Evolutionary conservation across 352 stramenopile species (phyloP).

Genomic region (Pythium dissimile): DNA sequence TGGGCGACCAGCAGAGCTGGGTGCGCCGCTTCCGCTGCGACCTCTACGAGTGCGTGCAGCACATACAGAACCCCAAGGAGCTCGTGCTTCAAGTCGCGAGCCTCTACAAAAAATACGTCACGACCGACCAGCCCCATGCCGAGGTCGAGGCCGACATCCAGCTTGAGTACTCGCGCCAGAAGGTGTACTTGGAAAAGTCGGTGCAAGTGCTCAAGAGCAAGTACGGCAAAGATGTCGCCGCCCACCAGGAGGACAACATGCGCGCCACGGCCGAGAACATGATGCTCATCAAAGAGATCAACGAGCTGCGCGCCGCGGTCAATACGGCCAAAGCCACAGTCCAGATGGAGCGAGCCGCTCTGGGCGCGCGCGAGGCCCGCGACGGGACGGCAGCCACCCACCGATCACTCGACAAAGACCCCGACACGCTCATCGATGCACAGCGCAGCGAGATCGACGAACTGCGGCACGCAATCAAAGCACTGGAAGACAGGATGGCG

Average conservation of each 20-base stretch:
- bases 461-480: conserved; percentile 72
- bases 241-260: conserved; percentile 64
- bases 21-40: conserved; percentile 82
- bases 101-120: conserved; percentile 76
- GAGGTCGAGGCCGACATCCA: conserved; percentile 73
- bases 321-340: conserved; percentile 68
- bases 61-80: conserved; percentile 69
- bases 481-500: conserved; percentile 63
- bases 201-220: conserved; percentile 89
- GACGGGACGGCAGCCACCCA: conserved; percentile 9
- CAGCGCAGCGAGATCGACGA: conserved; percentile 72
- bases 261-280: conserved; percentile 82
- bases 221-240: conserved; percentile 66
- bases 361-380: conserved; percentile 22
- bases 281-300: conserved; percentile 92
- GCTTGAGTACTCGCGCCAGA: conserved; percentile 87
- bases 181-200: conserved; percentile 91
- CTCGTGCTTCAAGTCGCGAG: conserved; percentile 75
- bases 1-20: conserved; percentile 62
- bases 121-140: conserved; percentile 30
- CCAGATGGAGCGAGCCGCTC: conserved; percentile 69
- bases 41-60: conserved; percentile 75
- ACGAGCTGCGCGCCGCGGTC: conserved; percentile 83
- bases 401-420: conserved; percentile 28
- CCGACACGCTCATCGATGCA: conserved; percentile 47